These are phyloP conservation scores for Microbotryomycetes sp. DNA, from an alignment of 1,284 basidiomycete species.

Conservation along the genomic window DNA sequence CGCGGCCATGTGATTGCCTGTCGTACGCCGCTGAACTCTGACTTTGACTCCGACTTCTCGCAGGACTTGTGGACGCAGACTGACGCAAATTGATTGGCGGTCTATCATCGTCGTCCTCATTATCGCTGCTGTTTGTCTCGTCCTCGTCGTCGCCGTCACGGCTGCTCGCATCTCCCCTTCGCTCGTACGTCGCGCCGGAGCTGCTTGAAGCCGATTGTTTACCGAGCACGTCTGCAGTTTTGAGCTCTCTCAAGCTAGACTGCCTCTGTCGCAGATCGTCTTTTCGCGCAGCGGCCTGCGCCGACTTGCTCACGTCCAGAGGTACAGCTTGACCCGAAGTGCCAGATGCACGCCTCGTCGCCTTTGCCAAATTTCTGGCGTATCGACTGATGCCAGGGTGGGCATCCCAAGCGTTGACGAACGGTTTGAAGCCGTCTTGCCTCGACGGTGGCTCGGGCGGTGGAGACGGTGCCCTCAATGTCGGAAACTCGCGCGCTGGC, in stretches of 20 bases:
- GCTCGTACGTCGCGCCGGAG: conserved; percentile 7
- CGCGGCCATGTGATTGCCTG: neutral
- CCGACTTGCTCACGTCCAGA: conserved; percentile 4
- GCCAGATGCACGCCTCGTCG: conserved; percentile 41
- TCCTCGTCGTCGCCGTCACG: conserved; percentile 76
- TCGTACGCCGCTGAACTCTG: neutral
- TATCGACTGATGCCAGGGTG: conserved; percentile 70
- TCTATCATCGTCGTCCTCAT: conserved; percentile 3
- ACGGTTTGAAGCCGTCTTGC: neutral
- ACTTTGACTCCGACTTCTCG: neutral
- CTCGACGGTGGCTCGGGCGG: conserved; percentile 7
- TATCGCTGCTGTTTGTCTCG: conserved; percentile 52
- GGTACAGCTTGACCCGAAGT: conserved; percentile 40
- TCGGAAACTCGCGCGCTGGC: conserved; percentile 35
- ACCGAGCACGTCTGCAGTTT: neutral
- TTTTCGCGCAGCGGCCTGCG: neutral
- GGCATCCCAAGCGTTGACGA: conserved; percentile 70
- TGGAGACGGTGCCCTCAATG: conserved; percentile 34
- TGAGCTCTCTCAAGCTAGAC: neutral
- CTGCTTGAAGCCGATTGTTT: neutral
- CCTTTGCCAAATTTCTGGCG: conserved; percentile 53
- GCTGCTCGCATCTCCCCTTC: conserved; percentile 49
- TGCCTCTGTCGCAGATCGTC: conserved; percentile 1
- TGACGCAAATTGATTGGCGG: neutral
- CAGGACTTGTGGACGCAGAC: neutral